These are phyloP conservation scores for Xylaria hypoxylon DNA, from an alignment of 2,329 filamentous ascomycete species.

Conservation along the genomic window DNA sequence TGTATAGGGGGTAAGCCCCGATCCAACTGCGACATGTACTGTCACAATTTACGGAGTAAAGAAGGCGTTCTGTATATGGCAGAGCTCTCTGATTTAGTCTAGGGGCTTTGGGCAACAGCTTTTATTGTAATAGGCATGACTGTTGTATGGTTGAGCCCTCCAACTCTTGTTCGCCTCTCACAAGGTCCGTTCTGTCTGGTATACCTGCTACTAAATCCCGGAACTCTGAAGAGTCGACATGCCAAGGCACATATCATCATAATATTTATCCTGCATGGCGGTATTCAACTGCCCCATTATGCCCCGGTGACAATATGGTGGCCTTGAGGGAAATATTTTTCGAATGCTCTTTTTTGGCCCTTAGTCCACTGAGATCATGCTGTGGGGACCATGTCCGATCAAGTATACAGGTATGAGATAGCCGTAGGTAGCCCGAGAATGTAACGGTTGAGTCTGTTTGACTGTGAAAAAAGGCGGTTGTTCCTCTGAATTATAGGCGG, in stretches of 20 bases:
- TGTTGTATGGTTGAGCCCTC: background rate
- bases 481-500: background rate
- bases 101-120: no score
- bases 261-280: no score
- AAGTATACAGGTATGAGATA: background rate
- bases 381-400: background rate
- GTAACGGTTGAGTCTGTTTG: background rate
- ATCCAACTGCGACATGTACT: background rate
- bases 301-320: no score
- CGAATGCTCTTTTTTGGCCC: background rate
- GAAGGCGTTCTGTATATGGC: no score
- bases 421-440: background rate
- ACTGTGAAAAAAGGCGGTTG: background rate
- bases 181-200: background rate
- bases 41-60: no score
- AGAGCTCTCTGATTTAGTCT: no score
- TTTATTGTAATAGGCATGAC: no score
- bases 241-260: no score
- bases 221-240: background rate
- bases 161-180: background rate
- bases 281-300: background rate
- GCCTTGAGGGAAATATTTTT: background rate
- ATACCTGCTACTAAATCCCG: background rate
- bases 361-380: background rate
- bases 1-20: background rate